Base-by-base conservation (phyloP, 306 rosid genomes). In the Alnus rubra region DNA sequence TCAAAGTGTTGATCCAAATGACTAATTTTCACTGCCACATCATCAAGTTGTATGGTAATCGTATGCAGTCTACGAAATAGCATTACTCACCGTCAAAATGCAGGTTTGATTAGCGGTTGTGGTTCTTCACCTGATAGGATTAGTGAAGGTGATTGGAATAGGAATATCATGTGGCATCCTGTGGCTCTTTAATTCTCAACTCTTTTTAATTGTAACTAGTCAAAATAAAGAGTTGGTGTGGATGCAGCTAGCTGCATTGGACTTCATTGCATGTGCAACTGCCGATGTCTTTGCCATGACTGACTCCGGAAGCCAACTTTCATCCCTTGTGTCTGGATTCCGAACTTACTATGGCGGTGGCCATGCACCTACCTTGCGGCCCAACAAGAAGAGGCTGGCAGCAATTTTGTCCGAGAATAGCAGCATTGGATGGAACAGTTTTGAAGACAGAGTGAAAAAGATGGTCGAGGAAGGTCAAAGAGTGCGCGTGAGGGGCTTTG, bases 221-320 rank as follows among this genome's bases (percentile, higher is more conserved):
- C 11, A 56, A 9, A 44, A 76, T 69, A 49, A 56, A 19, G 19
- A 74, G 1, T 58, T 76, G 69, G 51, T 84, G 78, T 78, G 7
- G 76, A 75, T 88, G 91, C 90, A 92, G 98, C 69, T 95, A 75
- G 99, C 98, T 72, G 99, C 99, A 37, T 84, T 95, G 88, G 99
- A 95, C 80, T 91, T 92, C 73, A 91, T 95, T 49, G 96, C 96
- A 2, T 95, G 98, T 79, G 96, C 97, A 79, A 93, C 92, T 74
- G 89, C 98, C 23, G 89, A 95, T 89, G 98, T 95, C 58, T 95
- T 95, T 68, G 94, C 98, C 69, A 95, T 95, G 96, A 95, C 98
- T 0, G 99, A 95, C 75, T 91, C 99, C 16, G 98, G 99, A 63
- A 92, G 99, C 92, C 98, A 95, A 91, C 90, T 95, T 71, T 93